Evolutionary conservation across 2,329 filamentous ascomycete genomes (phyloP).

Genomic region (Chaetomiaceae sp.): DNA sequence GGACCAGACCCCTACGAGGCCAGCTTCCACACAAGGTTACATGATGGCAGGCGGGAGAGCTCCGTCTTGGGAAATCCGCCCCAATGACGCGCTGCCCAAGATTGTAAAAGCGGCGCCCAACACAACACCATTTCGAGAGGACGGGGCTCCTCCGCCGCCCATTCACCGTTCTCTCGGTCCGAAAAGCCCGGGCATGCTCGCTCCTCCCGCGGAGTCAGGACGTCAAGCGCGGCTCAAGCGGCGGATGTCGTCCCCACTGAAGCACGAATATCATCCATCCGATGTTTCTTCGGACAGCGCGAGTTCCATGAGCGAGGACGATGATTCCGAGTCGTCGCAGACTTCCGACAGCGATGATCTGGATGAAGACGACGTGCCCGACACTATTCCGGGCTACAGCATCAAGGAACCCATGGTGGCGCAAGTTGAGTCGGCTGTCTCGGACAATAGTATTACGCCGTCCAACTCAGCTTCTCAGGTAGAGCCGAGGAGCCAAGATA

Average conservation of each 20-base stretch:
- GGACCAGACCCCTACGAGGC: slow-evolving; percentile 36
- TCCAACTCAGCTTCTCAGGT: slow-evolving; percentile 80
- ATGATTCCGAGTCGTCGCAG: slow-evolving; percentile 48
- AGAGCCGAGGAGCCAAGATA: slow-evolving; percentile 48
- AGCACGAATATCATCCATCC: slow-evolving; percentile 94
- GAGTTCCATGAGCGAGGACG: slow-evolving; percentile 52
- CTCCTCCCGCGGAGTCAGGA: slow-evolving; percentile 43
- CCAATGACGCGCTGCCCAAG: slow-evolving; percentile 35
- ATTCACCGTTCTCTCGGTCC: slow-evolving; percentile 44
- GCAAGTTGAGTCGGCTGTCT: slow-evolving; percentile 38
- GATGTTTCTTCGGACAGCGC: slow-evolving; percentile 58
- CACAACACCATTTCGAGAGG: slow-evolving; percentile 41
- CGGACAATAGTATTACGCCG: slow-evolving; percentile 62
- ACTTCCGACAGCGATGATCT: slow-evolving; percentile 52
- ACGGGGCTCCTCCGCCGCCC: slow-evolving; percentile 53
- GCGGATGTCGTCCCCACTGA: slow-evolving; percentile 84
- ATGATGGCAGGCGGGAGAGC: slow-evolving; percentile 24
- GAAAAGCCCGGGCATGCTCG: slow-evolving; percentile 38
- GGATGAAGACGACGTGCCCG: slow-evolving; percentile 56
- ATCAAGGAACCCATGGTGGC: slow-evolving; percentile 41
- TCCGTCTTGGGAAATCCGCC: slow-evolving; percentile 35
- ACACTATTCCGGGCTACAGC: slow-evolving; percentile 55
- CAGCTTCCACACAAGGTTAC: slow-evolving; percentile 21
- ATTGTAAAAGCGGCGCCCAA: slow-evolving; percentile 33
- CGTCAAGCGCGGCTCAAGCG: slow-evolving; percentile 52